A percentile compares a stretch with the other conserved stretches of the same genome.
Conservation (phyloP, 2,329 filamentous ascomycete species). For the Fusarium sp. region DNA sequence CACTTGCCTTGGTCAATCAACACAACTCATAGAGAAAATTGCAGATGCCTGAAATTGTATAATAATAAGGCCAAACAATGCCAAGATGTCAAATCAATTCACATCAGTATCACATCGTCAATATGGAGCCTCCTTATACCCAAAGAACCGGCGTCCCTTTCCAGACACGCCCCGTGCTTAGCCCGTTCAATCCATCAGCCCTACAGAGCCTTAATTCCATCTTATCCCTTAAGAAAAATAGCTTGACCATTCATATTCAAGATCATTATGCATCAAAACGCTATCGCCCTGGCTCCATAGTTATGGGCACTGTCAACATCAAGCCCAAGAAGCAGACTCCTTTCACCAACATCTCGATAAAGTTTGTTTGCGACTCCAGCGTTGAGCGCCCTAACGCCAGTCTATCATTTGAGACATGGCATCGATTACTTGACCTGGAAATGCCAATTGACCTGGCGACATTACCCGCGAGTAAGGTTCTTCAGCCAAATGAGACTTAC, state of each 20-base stretch:
- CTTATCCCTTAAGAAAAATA: neutral
- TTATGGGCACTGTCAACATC: constrained; percentile 14
- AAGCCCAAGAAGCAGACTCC: constrained; percentile 14
- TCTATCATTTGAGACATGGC: constrained; percentile 20
- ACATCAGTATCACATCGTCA: neutral
- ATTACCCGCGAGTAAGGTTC: neutral
- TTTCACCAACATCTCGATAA: constrained; percentile 17
- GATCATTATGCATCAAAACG: constrained; percentile 27
- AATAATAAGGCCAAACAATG: constrained; percentile 1
- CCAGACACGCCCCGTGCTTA: constrained; percentile 21
- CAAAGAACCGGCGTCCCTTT: constrained; percentile 21
- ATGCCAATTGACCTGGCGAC: constrained; percentile 12
- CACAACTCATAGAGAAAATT: neutral
- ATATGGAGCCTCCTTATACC: constrained; percentile 22
- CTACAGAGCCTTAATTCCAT: constrained; percentile 15
- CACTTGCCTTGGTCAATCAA: constrained; percentile 1
- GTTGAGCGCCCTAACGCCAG: constrained; percentile 14
- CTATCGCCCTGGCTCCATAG: constrained; percentile 11
- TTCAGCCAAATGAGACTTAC: constrained; percentile 10
- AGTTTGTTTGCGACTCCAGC: constrained; percentile 22
- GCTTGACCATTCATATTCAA: constrained; percentile 3
- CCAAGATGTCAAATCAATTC: neutral
- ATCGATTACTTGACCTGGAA: constrained; percentile 20
- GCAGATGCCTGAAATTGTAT: neutral
- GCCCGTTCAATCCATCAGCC: constrained; percentile 14